Percentiles rank a stretch among this genome's conserved stretches.
Evolutionary conservation across 805 yeast species (phyloP).

Genomic region (Jamesozyma lodderae): DNA sequence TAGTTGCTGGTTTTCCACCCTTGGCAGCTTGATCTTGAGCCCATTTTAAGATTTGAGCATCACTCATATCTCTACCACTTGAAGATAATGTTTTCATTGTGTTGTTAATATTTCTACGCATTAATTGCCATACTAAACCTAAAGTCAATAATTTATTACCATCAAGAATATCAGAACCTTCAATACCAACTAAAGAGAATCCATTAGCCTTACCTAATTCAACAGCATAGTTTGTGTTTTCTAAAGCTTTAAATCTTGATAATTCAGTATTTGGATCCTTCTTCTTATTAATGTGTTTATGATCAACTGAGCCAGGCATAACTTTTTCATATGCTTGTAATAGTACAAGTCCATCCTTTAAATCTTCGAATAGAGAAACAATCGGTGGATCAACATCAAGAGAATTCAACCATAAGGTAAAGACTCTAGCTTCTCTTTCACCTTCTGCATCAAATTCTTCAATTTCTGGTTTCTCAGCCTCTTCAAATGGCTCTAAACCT

Average conservation of each 20-base stretch:
- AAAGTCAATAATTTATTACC: conserved; percentile 83
- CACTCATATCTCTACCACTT: conserved; percentile 69
- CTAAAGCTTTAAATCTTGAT: conserved; percentile 88
- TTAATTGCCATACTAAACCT: conserved; percentile 95
- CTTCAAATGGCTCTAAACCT: conserved; percentile 92
- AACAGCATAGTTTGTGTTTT: conserved; percentile 97
- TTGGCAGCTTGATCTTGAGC: conserved; percentile 78
- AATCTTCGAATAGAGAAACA: conserved; percentile 82
- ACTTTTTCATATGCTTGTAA: conserved; percentile 94
- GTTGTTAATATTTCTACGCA: conserved; percentile 88
- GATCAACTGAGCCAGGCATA: conserved; percentile 82
- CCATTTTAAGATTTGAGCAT: conserved; percentile 85
- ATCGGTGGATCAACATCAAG: conserved; percentile 94
- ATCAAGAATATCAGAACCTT: conserved; percentile 94
- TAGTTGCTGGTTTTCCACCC: conserved; percentile 67
- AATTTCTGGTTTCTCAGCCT: conserved; percentile 81
- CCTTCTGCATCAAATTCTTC: conserved; percentile 99
- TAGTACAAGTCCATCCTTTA: conserved; percentile 83
- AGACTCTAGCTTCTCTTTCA: conserved; percentile 97
- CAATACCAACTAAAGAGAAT: conserved; percentile 94
- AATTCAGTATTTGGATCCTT: conserved; percentile 70
- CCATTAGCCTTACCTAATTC: conserved; percentile 87
- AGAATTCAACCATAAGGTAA: conserved; percentile 94
- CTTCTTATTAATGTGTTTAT: conserved; percentile 71
- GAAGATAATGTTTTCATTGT: conserved; percentile 68